These are phyloP conservation scores for Teunomyces barrocoloradensis DNA, from an alignment of 805 yeast species.

Conservation along the genomic window DNA sequence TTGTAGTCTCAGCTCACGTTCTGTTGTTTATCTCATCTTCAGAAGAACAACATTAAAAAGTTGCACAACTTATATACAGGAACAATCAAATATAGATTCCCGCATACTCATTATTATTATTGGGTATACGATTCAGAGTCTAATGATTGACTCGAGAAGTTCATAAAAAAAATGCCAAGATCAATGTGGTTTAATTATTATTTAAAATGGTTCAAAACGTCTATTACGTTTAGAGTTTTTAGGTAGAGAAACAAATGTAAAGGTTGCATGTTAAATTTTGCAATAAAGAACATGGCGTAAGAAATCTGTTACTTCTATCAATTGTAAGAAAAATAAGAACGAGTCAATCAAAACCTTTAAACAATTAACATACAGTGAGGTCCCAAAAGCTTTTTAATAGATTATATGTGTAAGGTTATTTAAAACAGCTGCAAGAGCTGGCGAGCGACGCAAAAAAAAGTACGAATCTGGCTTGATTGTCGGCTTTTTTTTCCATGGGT, in stretches of 20 bases:
- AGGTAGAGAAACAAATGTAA: background rate
- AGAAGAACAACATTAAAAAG: background rate
- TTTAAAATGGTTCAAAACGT: background rate
- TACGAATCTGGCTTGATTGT: background rate
- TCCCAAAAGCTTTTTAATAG: too few species aligned
- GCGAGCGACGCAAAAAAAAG: background rate
- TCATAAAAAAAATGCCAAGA: too few species aligned
- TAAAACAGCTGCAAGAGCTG: background rate
- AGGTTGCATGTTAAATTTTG: too few species aligned
- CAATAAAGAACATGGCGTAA: too few species aligned
- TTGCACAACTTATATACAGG: background rate
- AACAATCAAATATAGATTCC: background rate
- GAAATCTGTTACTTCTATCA: too few species aligned
- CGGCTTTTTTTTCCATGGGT: background rate
- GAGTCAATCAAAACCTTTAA: too few species aligned
- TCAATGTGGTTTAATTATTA: too few species aligned
- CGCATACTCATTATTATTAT: background rate
- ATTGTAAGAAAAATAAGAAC: too few species aligned
- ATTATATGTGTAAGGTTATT: background rate
- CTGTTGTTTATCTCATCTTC: slow-evolving; percentile 4
- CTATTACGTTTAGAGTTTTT: background rate
- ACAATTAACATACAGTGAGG: too few species aligned
- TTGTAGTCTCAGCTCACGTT: background rate
- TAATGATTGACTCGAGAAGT: background rate
- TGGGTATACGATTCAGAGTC: background rate